phyloP scores from a whole-genome alignment of 1,139 yeast genomes.

The Diutina catenulata region DNA sequence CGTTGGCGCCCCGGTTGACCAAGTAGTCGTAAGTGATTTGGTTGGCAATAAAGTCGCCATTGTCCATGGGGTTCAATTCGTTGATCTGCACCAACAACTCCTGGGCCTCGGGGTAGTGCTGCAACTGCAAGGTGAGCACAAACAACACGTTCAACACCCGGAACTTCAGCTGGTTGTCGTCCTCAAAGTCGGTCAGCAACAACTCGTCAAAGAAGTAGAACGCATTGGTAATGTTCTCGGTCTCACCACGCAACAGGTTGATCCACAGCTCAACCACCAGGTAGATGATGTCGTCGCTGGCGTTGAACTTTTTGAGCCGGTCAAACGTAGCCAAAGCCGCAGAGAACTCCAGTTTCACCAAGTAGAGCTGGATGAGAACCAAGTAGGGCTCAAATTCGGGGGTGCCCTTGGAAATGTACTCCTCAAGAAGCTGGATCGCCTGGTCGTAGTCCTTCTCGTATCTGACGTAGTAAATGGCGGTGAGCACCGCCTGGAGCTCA shows the following conservation, averaged over 20 bases:
- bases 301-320: constrained; percentile 16
- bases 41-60: constrained; percentile 47
- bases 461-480: constrained; percentile 30
- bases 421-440: constrained; percentile 22
- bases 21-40: constrained; percentile 42
- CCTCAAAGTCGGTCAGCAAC: constrained; percentile 34
- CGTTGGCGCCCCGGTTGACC: constrained; percentile 31
- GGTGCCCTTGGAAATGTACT: constrained; percentile 9
- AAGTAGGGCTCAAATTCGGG: constrained; percentile 33
- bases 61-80: constrained; percentile 17
- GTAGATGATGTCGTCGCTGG: constrained; percentile 57
- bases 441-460: constrained; percentile 27
- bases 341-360: constrained; percentile 26
- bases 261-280: constrained; percentile 63
- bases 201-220: constrained; percentile 68
- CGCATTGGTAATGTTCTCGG: constrained; percentile 45
- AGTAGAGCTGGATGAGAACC: constrained; percentile 30
- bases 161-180: constrained; percentile 25
- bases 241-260: constrained; percentile 41
- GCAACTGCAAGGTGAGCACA: constrained; percentile 32
- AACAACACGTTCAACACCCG: constrained; percentile 26
- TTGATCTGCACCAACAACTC: constrained; percentile 34
- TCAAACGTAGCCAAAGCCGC: constrained; percentile 25
- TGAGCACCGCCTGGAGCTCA: constrained; percentile 30
- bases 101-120: constrained; percentile 35